These are phyloP conservation scores for Dendrothele bispora DNA, from an alignment of 768 basidiomycete species.

Conservation along the genomic window DNA sequence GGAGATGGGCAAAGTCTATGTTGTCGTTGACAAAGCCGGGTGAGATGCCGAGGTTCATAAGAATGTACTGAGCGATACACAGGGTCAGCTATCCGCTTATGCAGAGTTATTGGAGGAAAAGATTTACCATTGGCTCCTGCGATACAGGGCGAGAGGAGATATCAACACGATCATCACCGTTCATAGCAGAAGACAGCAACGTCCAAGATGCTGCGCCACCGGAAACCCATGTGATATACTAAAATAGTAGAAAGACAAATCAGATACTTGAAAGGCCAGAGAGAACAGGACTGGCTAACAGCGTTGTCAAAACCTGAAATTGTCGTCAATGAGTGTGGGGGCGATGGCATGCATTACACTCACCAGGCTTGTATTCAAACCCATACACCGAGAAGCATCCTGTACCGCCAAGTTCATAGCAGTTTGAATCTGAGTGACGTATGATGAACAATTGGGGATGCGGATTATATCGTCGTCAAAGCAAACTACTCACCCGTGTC, in stretches of 20 bases:
- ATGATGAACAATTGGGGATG: conserved; percentile 9
- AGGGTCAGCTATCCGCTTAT: conserved; percentile 40
- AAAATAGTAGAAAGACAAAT: conserved; percentile 4
- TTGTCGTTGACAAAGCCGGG: conserved; percentile 70
- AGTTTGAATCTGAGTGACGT: conserved; percentile 41
- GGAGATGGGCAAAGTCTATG: conserved; percentile 66
- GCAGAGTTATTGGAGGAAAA: background rate
- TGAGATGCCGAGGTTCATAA: conserved; percentile 83
- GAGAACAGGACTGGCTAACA: conserved; percentile 34
- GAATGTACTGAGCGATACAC: conserved; percentile 61
- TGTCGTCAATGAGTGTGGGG: too few relatives aligned
- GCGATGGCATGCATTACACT: conserved; percentile 8
- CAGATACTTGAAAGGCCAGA: background rate
- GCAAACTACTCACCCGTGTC: conserved; percentile 37
- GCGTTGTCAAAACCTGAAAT: conserved; percentile 70
- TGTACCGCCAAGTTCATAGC: conserved; percentile 63
- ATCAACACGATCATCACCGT: conserved; percentile 53
- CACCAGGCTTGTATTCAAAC: conserved; percentile 63
- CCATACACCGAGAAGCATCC: conserved; percentile 75
- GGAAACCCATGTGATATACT: conserved; percentile 89
- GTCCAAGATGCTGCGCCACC: conserved; percentile 74
- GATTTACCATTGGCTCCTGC: conserved; percentile 81
- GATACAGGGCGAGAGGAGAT: conserved; percentile 71
- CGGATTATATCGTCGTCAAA: background rate
- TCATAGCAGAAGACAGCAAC: conserved; percentile 65